Evolutionary conservation across 2,329 filamentous ascomycete genomes (phyloP).

Genomic region (Xylariales sp.): DNA sequence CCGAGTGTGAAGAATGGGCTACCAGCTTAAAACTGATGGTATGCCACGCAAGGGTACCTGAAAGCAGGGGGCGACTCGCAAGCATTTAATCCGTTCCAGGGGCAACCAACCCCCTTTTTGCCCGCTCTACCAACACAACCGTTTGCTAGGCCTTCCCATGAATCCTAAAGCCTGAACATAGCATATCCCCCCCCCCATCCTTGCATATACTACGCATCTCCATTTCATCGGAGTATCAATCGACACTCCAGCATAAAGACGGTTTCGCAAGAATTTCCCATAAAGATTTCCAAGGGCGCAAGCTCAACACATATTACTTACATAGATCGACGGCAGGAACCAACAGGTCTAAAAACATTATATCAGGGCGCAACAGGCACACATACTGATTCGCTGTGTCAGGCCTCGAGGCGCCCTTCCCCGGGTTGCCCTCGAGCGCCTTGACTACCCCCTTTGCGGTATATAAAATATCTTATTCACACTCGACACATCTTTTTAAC

Average conservation of each 20-base stretch:
- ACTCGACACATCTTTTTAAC: constrained; percentile 6
- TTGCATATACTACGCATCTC: constrained; percentile 17
- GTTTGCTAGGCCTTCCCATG: not conserved
- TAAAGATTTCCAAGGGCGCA: constrained; percentile 38
- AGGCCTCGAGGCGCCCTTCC: not conserved
- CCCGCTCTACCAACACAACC: not conserved
- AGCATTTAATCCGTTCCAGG: constrained; percentile 56
- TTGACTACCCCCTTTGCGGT: not conserved
- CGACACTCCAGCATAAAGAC: constrained; percentile 14
- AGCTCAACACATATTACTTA: constrained; percentile 28
- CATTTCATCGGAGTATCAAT: constrained; percentile 11
- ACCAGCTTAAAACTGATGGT: constrained; percentile 92
- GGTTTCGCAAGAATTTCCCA: constrained; percentile 23
- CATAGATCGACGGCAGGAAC: constrained; percentile 22
- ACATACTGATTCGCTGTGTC: constrained; percentile 5
- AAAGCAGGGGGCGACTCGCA: constrained; percentile 57
- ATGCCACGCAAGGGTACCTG: constrained; percentile 87
- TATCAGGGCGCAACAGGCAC: not conserved
- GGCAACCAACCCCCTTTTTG: not conserved
- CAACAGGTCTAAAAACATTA: constrained; percentile 7
- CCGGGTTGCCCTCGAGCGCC: not conserved
- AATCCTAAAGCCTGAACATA: not conserved
- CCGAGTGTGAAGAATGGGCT: constrained; percentile 86
- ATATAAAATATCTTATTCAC: constrained; percentile 11
- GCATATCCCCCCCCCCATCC: not conserved